Percentiles rank a stretch among this genome's conserved stretches.
Evolutionary conservation across 306 rosid species (phyloP).

Genomic region (Luffa aegyptiaca): DNA sequence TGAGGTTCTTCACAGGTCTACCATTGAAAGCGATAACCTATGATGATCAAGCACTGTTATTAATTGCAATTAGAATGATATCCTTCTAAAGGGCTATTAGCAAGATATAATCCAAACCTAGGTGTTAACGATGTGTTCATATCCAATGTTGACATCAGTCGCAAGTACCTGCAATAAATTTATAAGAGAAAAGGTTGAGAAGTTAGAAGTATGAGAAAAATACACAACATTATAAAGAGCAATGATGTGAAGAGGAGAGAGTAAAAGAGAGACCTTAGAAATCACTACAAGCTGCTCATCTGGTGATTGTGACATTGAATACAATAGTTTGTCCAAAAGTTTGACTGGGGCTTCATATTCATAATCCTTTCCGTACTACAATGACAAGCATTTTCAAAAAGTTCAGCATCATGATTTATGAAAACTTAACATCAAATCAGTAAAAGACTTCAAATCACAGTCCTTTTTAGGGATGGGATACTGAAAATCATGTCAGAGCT

Average conservation of each 20-base stretch:
- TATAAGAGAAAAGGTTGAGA: neutral
- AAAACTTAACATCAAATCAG: neutral
- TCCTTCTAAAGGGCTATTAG: neutral
- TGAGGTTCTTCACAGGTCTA: conserved; percentile 80
- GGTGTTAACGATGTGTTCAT: conserved; percentile 84
- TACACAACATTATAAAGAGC: neutral
- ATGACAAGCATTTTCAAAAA: conserved; percentile 8
- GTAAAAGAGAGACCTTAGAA: conserved; percentile 51
- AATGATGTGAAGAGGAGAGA: neutral
- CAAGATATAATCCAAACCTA: conserved; percentile 42
- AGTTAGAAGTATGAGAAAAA: neutral
- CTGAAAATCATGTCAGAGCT: neutral
- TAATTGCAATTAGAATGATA: neutral
- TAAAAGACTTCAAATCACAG: neutral
- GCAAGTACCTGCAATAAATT: conserved; percentile 68
- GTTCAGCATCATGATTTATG: neutral
- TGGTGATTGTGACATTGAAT: conserved; percentile 57
- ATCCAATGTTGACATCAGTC: conserved; percentile 90
- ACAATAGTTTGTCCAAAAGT: conserved; percentile 71
- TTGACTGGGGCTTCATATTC: conserved; percentile 92
- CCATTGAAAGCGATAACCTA: conserved; percentile 85
- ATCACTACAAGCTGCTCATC: conserved; percentile 89
- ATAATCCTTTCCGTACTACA: conserved; percentile 88
- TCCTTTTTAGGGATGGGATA: neutral
- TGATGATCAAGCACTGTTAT: neutral